Evolutionary conservation across 108 stramenopile genomes (phyloP), one percentile per base, ranked within the genome.

Genomic region (Nannochloropsis gaditana): DNA sequence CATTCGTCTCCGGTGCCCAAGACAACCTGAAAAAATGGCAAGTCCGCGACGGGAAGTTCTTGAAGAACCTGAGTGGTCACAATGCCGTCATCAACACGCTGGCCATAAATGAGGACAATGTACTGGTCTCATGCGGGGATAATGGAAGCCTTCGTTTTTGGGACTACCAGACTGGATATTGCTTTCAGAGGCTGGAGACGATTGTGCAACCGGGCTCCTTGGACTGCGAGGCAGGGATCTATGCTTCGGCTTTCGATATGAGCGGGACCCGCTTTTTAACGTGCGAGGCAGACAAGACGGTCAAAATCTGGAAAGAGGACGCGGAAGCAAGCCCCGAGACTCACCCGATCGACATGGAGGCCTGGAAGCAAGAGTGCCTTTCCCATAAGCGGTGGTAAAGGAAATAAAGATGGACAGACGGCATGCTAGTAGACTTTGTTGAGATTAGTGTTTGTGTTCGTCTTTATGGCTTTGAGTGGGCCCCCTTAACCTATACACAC

Each of bases 221-320:
- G 83, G 97, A 98, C 84, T 95, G 96, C 21, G 99, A 99, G 87
- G 96, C 97, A 84, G 96, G 95, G 44, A 95, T 99, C 80, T 96
- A 94, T 86, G 94, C 95, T 15, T 86, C 92, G 3, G 89, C 92
- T 21, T 99, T 99, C 88, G 99, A 99, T 91, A 89, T 93, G n/a
- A 96, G 97, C 9, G 99, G 99, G 10, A 96, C 95, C 41, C 92
- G 99, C 19, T 90, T 99, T 17, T 92, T 99, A 79, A 98, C 98
- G 19, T 95, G 97, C 47, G 99, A 98, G 89, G 97, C 98, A 3
- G 99, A 99, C 90, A 99, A 99, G 92, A 95, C 95, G 3, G 93
- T 99, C 88, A 99, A 99, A 90, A 97, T 99, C 82, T 99, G 97
- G 97, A 96, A 96, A 85, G 95, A 96, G 87, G 96, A 98, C 83